Conservation (phyloP, 768 basidiomycete species). For the Podaxis rugospora region DNA sequence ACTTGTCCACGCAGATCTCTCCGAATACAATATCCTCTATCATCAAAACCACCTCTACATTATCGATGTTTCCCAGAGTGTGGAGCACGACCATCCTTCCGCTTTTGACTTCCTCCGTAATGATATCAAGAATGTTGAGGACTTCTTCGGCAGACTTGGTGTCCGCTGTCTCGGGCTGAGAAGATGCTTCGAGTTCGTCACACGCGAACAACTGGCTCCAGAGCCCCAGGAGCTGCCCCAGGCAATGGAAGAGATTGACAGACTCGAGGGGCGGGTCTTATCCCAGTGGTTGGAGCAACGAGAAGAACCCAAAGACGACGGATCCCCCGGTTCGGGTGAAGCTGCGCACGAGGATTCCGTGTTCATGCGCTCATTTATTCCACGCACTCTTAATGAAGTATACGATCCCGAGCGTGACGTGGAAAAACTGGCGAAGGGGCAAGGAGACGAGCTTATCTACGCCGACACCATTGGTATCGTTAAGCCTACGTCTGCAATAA, state of each 20-base stretch:
- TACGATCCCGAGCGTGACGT: constrained; percentile 94
- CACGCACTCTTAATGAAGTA: constrained; percentile 86
- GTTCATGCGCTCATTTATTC: constrained; percentile 90
- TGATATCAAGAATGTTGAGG: constrained; percentile 91
- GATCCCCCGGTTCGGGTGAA: constrained; percentile 19
- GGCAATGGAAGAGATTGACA: constrained; percentile 22
- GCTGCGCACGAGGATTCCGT: constrained; percentile 78
- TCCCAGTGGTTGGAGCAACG: constrained; percentile 45
- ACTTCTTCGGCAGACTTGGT: constrained; percentile 80
- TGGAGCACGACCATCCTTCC: constrained; percentile 95
- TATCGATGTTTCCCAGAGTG: constrained; percentile 98
- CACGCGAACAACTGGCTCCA: constrained; percentile 40
- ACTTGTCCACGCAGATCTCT: constrained; percentile 96
- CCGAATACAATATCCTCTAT: constrained; percentile 96
- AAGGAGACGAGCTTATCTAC: constrained; percentile 77
- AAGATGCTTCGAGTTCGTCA: constrained; percentile 87
- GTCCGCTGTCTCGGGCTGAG: constrained; percentile 75
- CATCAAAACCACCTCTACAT: constrained; percentile 80
- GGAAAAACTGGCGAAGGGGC: constrained; percentile 65
- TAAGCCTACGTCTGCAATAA: constrained; percentile 22
- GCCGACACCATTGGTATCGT: constrained; percentile 83
- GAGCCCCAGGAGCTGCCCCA: not conserved
- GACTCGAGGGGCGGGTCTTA: constrained; percentile 30
- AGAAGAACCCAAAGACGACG: constrained; percentile 8
- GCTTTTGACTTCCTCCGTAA: constrained; percentile 94